These are phyloP conservation scores for Lactarius pseudohatsudake DNA, from an alignment of 768 basidiomycete genomes.

Conservation along the genomic window DNA sequence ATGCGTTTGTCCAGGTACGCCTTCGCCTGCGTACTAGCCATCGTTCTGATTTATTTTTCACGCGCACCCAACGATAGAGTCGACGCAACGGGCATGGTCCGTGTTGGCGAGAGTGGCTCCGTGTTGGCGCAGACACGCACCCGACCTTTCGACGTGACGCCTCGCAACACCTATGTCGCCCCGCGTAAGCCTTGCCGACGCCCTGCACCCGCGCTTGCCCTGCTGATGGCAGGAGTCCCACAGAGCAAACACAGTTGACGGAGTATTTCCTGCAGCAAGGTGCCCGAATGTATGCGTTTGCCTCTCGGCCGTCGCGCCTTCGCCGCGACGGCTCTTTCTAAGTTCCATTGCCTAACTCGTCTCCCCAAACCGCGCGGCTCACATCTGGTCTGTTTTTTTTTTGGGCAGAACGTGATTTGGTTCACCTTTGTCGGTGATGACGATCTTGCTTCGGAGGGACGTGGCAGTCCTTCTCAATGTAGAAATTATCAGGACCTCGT, in stretches of 20 bases:
- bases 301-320: constrained; percentile 35
- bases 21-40: not conserved
- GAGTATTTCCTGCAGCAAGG: constrained; percentile 59
- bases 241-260: constrained; percentile 53
- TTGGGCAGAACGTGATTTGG: constrained; percentile 24
- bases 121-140: constrained; percentile 74
- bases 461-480: constrained; percentile 5
- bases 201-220: constrained; percentile 16
- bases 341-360: constrained; percentile 23
- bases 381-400: constrained; percentile 17
- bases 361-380: constrained; percentile 14
- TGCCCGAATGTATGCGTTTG: constrained; percentile 55
- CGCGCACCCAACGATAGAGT: constrained; percentile 48
- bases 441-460: not conserved
- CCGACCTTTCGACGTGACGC: constrained; percentile 73
- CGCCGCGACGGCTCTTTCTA: constrained; percentile 27
- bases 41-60: constrained; percentile 16
- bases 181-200: constrained; percentile 55
- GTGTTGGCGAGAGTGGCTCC: constrained; percentile 53
- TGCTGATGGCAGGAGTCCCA: constrained; percentile 22
- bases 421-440: not conserved
- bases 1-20: constrained; percentile 75
- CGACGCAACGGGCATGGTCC: constrained; percentile 45
- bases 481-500: constrained; percentile 2
- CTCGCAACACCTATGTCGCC: constrained; percentile 71